A percentile compares a stretch with the other conserved stretches of the same genome.
phyloP scores from a whole-genome alignment of 2,329 filamentous ascomycete genomes.

The Fonsecaea monophora region DNA sequence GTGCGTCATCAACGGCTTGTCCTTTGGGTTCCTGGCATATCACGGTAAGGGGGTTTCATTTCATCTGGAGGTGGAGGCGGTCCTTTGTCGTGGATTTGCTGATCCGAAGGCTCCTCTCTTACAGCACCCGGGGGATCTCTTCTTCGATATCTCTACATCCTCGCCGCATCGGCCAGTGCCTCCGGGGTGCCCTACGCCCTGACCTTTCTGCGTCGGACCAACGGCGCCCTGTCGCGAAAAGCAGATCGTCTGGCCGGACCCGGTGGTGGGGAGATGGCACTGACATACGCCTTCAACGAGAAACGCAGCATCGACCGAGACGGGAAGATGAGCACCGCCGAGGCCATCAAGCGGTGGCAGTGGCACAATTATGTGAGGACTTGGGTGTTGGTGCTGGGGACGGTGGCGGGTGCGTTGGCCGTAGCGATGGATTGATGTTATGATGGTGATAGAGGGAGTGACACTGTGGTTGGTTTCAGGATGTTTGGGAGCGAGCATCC shows the following conservation, averaged over 20 bases:
- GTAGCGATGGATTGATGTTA: conserved; percentile 22
- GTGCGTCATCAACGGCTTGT: conserved; percentile 29
- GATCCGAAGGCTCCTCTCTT: background rate
- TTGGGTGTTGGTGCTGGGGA: conserved; percentile 26
- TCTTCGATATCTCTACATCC: conserved; percentile 26
- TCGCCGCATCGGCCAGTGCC: conserved; percentile 27
- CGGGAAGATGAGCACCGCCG: conserved; percentile 15
- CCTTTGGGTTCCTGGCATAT: conserved; percentile 33
- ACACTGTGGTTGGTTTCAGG: background rate
- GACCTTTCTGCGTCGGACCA: conserved; percentile 34
- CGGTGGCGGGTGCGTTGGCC: conserved; percentile 24
- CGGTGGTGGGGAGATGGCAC: conserved; percentile 15
- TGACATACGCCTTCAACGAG: conserved; percentile 34
- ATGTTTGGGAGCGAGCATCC: background rate
- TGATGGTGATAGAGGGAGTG: background rate
- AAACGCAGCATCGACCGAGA: conserved; percentile 29
- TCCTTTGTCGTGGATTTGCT: background rate
- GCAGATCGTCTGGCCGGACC: conserved; percentile 27
- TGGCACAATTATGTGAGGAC: conserved; percentile 34
- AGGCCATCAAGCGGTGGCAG: conserved; percentile 28
- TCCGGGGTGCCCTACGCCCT: conserved; percentile 35
- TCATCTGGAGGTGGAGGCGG: too few species aligned
- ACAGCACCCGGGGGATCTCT: conserved; percentile 15
- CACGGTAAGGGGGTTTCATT: conserved; percentile 1
- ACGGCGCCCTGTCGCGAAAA: conserved; percentile 30